Conservation (phyloP, 2,329 filamentous ascomycete species). For the Decorospora gaudefroyi region DNA sequence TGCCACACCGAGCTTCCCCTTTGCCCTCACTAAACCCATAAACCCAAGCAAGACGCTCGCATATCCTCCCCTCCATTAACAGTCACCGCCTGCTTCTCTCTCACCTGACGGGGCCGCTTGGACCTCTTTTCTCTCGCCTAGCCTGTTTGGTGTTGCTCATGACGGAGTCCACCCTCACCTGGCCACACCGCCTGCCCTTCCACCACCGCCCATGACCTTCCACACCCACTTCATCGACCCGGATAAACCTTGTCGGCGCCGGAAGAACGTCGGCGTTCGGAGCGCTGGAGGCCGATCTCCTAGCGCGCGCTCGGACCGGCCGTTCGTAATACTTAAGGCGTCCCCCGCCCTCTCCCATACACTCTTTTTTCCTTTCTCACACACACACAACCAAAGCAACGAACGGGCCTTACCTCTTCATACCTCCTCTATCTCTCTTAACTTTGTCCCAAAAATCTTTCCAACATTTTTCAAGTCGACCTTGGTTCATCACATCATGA, state of each 20-base stretch:
- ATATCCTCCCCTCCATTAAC: neutral
- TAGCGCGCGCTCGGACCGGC: constrained; percentile 2
- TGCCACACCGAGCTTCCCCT: too few relatives aligned
- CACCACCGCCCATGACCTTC: constrained; percentile 7
- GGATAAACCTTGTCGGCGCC: constrained; percentile 10
- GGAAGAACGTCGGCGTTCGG: constrained; percentile 10
- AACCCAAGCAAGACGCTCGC: neutral
- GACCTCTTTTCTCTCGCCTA: constrained; percentile 10
- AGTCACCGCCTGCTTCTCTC: neutral
- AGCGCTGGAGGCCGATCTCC: neutral
- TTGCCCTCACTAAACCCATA: neutral
- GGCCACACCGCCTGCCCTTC: constrained; percentile 1
- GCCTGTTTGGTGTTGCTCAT: constrained; percentile 4
- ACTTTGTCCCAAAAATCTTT: neutral
- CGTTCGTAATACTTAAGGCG: constrained; percentile 9
- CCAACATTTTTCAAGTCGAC: neutral
- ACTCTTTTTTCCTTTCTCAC: constrained; percentile 3
- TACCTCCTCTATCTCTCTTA: too few relatives aligned
- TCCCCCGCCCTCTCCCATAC: constrained; percentile 1
- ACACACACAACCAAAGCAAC: too few relatives aligned
- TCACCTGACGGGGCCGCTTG: constrained; percentile 10
- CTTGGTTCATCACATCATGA: constrained; percentile 10
- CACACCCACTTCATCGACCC: constrained; percentile 5
- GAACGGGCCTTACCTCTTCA: too few relatives aligned
- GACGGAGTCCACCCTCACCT: constrained; percentile 5